phyloP scores from a whole-genome alignment of 495 filamentous ascomycete species.

The Xanthoparmelia taractica region DNA sequence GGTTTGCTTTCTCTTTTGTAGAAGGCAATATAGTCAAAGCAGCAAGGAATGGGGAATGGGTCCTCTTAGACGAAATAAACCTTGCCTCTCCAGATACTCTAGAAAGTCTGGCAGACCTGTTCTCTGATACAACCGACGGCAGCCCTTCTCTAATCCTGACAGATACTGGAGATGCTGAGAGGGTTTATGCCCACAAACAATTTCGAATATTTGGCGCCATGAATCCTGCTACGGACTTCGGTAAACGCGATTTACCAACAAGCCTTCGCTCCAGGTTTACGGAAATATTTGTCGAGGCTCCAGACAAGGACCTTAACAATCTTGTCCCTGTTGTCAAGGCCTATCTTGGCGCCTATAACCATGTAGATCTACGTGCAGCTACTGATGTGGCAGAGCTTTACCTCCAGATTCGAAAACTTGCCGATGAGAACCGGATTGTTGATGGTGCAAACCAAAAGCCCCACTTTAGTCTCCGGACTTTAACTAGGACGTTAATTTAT shows the following conservation, averaged over 20 bases:
- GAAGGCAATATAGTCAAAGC: constrained; percentile 93
- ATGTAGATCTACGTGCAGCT: constrained; percentile 55
- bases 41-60: constrained; percentile 90
- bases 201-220: constrained; percentile 97
- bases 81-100: constrained; percentile 88
- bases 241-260: constrained; percentile 84
- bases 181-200: constrained; percentile 79
- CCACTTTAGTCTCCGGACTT: constrained; percentile 89
- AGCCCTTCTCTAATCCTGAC: constrained; percentile 76
- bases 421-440: constrained; percentile 74
- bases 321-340: constrained; percentile 74
- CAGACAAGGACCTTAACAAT: constrained; percentile 76
- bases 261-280: constrained; percentile 84
- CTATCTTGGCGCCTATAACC: constrained; percentile 65
- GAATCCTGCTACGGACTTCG: constrained; percentile 97
- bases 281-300: constrained; percentile 83
- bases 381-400: constrained; percentile 79
- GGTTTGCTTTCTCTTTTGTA: constrained; percentile 90
- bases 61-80: constrained; percentile 97
- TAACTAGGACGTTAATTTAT: constrained; percentile 86
- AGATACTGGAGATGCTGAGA: constrained; percentile 84
- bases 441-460: constrained; percentile 90
- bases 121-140: constrained; percentile 57
- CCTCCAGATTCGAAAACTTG: constrained; percentile 72
- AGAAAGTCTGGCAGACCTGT: constrained; percentile 81